Percentiles rank a stretch among this genome's conserved stretches.
Evolutionary conservation across 2,329 filamentous ascomycete genomes (phyloP).

Genomic region (Macrophomina pseudophaseolina): DNA sequence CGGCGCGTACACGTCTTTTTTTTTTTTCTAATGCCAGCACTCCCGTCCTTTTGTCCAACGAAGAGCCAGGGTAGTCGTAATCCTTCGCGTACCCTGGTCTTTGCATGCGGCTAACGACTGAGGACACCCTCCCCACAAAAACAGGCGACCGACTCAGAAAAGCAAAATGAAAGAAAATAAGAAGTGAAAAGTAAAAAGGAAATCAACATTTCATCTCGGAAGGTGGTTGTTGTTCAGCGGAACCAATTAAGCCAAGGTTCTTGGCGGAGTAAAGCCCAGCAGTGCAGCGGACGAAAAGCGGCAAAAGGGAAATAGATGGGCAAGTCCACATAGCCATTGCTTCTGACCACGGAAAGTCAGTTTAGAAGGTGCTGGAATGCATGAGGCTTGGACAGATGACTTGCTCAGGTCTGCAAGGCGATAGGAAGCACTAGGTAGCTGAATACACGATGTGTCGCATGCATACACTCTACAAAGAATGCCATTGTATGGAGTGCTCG

Average conservation of each 20-base stretch:
- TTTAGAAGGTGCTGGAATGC: neutral
- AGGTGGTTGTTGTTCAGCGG: neutral
- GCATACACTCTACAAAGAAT: neutral
- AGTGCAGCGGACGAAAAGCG: constrained; percentile 6
- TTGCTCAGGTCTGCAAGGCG: no score
- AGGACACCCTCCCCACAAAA: constrained; percentile 3
- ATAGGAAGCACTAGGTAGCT: neutral
- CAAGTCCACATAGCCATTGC: neutral
- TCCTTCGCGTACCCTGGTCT: constrained; percentile 12
- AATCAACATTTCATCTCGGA: constrained; percentile 7
- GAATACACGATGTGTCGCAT: neutral
- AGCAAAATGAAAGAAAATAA: no score
- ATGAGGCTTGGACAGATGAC: neutral
- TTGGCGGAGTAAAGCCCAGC: neutral
- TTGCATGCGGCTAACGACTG: constrained; percentile 10
- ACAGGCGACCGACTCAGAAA: neutral
- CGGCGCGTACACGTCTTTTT: neutral
- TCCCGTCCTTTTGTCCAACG: neutral
- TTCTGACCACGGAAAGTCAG: neutral
- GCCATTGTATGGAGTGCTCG: neutral
- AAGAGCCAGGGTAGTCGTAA: constrained; percentile 13
- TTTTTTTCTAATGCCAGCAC: constrained; percentile 1
- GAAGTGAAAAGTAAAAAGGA: neutral
- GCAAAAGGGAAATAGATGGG: neutral
- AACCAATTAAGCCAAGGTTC: neutral